These are phyloP conservation scores for Kwoniella pini DNA, from an alignment of 768 basidiomycete species.

Conservation along the genomic window DNA sequence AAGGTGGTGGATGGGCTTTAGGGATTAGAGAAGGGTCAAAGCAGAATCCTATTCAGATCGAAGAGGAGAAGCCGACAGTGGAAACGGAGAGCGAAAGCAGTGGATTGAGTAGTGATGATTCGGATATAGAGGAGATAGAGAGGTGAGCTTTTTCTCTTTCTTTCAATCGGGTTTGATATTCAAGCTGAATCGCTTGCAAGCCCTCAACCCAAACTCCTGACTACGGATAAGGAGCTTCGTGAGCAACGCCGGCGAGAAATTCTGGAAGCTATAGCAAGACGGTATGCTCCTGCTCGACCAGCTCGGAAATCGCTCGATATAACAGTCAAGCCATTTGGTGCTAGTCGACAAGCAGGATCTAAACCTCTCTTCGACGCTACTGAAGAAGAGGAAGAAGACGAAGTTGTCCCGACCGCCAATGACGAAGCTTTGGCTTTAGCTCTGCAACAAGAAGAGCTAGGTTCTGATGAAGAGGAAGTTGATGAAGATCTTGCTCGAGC, in stretches of 20 bases:
- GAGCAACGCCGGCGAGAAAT: slow-evolving; percentile 47
- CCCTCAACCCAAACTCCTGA: slow-evolving; percentile 7
- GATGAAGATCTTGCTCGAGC: slow-evolving; percentile 66
- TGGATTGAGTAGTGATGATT: slow-evolving; percentile 50
- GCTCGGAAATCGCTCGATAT: slow-evolving; percentile 32
- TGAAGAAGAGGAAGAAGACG: slow-evolving; percentile 32
- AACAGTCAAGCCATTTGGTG: slow-evolving; percentile 41
- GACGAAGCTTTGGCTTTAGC: slow-evolving; percentile 47
- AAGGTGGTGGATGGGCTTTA: slow-evolving; percentile 87
- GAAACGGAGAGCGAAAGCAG: slow-evolving; percentile 50
- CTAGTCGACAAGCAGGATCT: slow-evolving; percentile 23
- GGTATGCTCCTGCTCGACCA: slow-evolving; percentile 44
- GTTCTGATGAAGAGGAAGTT: slow-evolving; percentile 74
- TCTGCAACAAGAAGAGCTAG: slow-evolving; percentile 56
- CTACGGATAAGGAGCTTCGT: slow-evolving; percentile 41
- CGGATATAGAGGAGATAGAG: slow-evolving; percentile 29
- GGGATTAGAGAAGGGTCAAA: slow-evolving; percentile 85
- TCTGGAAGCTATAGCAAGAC: slow-evolving; percentile 47
- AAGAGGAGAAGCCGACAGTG: slow-evolving; percentile 60
- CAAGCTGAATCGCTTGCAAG: not conserved
- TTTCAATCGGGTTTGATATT: not conserved
- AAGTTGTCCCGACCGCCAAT: slow-evolving; percentile 38
- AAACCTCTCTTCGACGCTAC: slow-evolving; percentile 31
- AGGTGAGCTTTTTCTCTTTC: slow-evolving; percentile 8
- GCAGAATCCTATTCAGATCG: slow-evolving; percentile 82